These are phyloP conservation scores for Silene vulgaris DNA, from an alignment of 179 eudicot species.

Conservation along the genomic window DNA sequence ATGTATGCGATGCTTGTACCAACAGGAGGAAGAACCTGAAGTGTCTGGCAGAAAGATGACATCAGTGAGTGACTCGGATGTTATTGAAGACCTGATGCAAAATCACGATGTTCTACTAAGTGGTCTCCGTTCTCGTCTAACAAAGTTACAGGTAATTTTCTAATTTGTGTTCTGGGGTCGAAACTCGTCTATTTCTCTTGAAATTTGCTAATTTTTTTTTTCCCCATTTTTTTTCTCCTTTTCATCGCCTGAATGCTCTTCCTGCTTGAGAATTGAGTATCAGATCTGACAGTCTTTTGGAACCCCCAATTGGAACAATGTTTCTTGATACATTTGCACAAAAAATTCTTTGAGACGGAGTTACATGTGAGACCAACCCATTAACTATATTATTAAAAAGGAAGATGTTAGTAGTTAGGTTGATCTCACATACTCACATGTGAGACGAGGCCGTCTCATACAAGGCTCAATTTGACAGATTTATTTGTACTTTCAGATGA, in stretches of 20 bases:
- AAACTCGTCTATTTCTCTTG: not conserved
- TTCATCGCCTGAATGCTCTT: not conserved
- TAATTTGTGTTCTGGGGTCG: not conserved
- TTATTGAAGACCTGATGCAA: slow-evolving; percentile 61
- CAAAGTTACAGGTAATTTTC: slow-evolving; percentile 77
- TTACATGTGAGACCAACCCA: too few species aligned
- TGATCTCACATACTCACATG: too few species aligned
- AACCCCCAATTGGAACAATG: not conserved
- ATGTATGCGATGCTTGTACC: slow-evolving; percentile 15
- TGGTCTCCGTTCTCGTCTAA: slow-evolving; percentile 72
- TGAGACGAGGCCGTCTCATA: too few species aligned
- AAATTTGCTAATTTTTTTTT: not conserved
- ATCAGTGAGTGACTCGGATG: slow-evolving; percentile 33
- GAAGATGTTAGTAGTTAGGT: too few species aligned
- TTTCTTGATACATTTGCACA: not conserved
- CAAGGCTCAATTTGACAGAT: not conserved
- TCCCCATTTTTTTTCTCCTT: not conserved
- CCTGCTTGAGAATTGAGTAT: not conserved
- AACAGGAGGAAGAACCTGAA: slow-evolving; percentile 53
- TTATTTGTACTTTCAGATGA: slow-evolving; percentile 47
- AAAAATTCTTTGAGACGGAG: too few species aligned
- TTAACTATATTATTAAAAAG: too few species aligned
- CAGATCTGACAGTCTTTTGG: not conserved
- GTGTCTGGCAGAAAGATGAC: slow-evolving; percentile 38
- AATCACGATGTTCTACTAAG: slow-evolving; percentile 73